Evolutionary conservation across 371 early-diverging fungal species (phyloP).

Genomic region (Cokeromyces recurvatus): DNA sequence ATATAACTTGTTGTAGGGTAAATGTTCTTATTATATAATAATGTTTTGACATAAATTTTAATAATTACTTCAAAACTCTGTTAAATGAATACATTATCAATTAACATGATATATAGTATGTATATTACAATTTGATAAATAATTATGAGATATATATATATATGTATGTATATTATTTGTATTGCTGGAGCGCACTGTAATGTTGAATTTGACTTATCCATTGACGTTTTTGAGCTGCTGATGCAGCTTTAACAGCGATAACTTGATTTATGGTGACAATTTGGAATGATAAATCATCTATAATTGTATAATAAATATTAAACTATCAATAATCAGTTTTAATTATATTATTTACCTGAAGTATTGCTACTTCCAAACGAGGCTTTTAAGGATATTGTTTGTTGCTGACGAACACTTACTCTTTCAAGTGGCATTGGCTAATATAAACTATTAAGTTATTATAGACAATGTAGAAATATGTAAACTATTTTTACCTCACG

Average conservation of each 20-base stretch:
- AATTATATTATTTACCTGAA: constrained; percentile 4
- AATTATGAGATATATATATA: too few species aligned
- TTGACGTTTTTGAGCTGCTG: constrained; percentile 52
- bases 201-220: constrained; percentile 60
- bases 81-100: too few species aligned
- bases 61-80: too few species aligned
- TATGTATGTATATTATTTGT: too few species aligned
- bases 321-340: background rate
- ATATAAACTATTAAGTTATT: too few species aligned
- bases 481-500: constrained; percentile 60
- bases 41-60: too few species aligned
- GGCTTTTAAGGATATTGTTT: constrained; percentile 22
- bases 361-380: background rate
- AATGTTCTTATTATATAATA: too few species aligned
- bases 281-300: constrained; percentile 59
- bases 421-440: constrained; percentile 30
- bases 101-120: too few species aligned
- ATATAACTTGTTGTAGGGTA: too few species aligned
- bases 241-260: constrained; percentile 54
- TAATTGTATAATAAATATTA: background rate
- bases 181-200: constrained; percentile 31
- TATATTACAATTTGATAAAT: too few species aligned
- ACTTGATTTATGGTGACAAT: constrained; percentile 51
- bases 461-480: too few species aligned
- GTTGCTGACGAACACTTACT: constrained; percentile 26